Evolutionary conservation across 768 basidiomycete genomes (phyloP).

Genomic region (Boletus reticuloceps): DNA sequence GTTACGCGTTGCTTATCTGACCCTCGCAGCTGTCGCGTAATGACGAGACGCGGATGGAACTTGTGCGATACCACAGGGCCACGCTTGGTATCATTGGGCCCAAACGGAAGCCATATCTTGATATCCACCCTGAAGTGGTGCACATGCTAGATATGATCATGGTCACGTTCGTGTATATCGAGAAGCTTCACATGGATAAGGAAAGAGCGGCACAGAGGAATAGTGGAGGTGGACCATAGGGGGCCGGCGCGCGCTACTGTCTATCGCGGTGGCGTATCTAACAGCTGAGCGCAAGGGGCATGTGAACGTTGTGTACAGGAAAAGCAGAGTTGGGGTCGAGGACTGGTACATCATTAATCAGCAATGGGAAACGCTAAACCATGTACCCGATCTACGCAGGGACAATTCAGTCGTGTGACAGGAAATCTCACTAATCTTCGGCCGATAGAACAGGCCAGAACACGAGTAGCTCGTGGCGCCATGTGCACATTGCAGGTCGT

Average conservation of each 20-base stretch:
- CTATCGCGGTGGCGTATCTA: neutral
- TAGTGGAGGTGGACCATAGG: neutral
- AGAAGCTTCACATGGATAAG: neutral
- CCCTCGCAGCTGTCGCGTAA: neutral
- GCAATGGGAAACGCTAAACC: neutral
- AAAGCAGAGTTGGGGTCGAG: neutral
- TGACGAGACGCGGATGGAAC: neutral
- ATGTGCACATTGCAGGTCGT: conserved; percentile 11
- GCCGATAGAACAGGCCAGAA: neutral
- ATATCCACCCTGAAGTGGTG: neutral
- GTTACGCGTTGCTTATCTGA: neutral
- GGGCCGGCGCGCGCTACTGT: neutral
- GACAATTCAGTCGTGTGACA: neutral
- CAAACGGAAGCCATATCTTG: neutral
- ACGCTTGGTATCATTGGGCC: neutral
- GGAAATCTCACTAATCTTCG: neutral
- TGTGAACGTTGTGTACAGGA: neutral
- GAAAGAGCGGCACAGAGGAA: neutral
- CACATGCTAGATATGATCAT: neutral
- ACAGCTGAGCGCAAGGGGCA: neutral
- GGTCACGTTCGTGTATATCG: neutral
- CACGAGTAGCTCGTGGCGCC: neutral
- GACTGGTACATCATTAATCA: neutral
- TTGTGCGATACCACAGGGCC: neutral
- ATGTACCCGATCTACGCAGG: neutral